A percentile compares a stretch with the other conserved stretches of the same genome.
These are phyloP conservation scores for Mimosa pudica DNA, from an alignment of 306 rosid genomes.

Conservation along the genomic window DNA sequence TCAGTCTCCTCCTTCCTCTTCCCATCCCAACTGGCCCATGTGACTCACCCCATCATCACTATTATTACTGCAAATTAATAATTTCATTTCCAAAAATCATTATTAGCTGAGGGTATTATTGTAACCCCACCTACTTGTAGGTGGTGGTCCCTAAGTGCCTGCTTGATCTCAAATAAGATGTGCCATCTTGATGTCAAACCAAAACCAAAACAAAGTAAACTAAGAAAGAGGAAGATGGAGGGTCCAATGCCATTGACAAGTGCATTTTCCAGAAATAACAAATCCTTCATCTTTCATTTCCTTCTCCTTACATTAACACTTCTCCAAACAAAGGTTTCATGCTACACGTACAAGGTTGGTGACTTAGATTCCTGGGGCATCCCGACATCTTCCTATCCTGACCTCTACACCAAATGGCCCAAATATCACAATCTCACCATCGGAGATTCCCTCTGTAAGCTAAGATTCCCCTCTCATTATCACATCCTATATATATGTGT, in stretches of 20 bases:
- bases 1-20: background rate
- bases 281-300: constrained; percentile 41
- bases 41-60: constrained; percentile 18
- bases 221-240: constrained; percentile 39
- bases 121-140: constrained; percentile 29
- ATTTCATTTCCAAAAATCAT: background rate
- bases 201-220: constrained; percentile 25
- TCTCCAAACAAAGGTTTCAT: constrained; percentile 51
- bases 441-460: constrained; percentile 94
- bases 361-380: constrained; percentile 86
- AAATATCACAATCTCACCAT: constrained; percentile 58
- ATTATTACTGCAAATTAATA: background rate
- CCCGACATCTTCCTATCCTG: constrained; percentile 71
- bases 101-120: constrained; percentile 28
- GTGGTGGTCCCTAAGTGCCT: background rate
- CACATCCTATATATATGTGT: background rate
- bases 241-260: constrained; percentile 20
- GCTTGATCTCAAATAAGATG: constrained; percentile 24
- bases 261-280: background rate
- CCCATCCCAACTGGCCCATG: constrained; percentile 49
- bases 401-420: constrained; percentile 75
- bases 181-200: constrained; percentile 22
- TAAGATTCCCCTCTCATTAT: background rate
- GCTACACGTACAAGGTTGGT: constrained; percentile 83
- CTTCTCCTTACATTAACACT: constrained; percentile 32